phyloP scores from a whole-genome alignment of 345 rosid genomes.

The Erysimum cheiranthoides region DNA sequence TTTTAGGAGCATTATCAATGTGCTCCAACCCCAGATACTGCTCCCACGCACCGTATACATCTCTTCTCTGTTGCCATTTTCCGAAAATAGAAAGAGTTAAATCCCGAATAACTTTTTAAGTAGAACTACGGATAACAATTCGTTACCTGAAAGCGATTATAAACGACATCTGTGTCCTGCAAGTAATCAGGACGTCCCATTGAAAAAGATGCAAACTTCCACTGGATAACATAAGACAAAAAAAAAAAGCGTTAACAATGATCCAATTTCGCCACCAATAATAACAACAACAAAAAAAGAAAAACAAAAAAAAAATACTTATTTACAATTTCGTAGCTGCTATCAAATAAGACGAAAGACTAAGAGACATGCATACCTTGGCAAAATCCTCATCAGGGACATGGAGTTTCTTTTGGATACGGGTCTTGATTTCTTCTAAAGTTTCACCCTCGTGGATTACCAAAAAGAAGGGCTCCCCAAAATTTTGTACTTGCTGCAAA shows the following conservation, averaged over 20 bases:
- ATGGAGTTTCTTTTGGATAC: constrained; percentile 83
- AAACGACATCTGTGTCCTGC: constrained; percentile 75
- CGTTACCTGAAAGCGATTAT: constrained; percentile 80
- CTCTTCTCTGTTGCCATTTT: constrained; percentile 57
- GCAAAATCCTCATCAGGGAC: constrained; percentile 91
- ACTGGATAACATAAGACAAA: constrained; percentile 51
- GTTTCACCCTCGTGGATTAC: constrained; percentile 94
- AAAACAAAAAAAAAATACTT: neutral
- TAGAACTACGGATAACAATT: neutral
- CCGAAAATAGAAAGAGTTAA: neutral
- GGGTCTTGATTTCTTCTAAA: constrained; percentile 72
- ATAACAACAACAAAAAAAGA: neutral
- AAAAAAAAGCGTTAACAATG: constrained; percentile 4
- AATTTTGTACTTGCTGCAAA: constrained; percentile 86
- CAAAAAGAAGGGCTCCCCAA: constrained; percentile 96
- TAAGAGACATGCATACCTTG: constrained; percentile 62
- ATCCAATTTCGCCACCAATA: neutral
- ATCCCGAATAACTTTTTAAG: neutral
- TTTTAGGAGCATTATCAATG: constrained; percentile 78
- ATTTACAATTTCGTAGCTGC: neutral
- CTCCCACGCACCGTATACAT: constrained; percentile 89
- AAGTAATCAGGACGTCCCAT: constrained; percentile 92
- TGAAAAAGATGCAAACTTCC: constrained; percentile 93
- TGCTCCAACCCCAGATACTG: constrained; percentile 96
- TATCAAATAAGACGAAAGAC: constrained; percentile 1